Evolutionary conservation across 495 filamentous ascomycete genomes (phyloP).

Genomic region (Penicillium ochrochloron): DNA sequence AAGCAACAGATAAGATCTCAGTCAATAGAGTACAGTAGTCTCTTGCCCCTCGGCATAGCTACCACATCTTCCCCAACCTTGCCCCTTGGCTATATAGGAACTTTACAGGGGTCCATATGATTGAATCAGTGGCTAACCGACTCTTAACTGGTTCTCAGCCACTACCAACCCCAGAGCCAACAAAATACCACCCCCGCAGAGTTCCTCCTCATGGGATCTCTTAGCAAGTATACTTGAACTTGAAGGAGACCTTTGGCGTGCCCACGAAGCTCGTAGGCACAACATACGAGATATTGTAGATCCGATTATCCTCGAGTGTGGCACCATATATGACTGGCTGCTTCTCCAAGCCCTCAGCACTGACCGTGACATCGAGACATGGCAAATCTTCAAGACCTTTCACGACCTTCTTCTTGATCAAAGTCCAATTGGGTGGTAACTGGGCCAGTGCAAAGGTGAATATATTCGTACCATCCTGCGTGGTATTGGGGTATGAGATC

Average conservation of each 20-base stretch:
- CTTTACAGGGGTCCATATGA: neutral
- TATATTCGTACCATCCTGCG: constrained; percentile 33
- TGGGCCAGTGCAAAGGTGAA: constrained; percentile 34
- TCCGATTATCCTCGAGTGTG: constrained; percentile 31
- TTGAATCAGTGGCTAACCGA: neutral
- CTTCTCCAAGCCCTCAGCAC: constrained; percentile 26
- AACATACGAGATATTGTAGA: constrained; percentile 38
- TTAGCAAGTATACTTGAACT: constrained; percentile 34
- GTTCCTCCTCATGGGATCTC: neutral
- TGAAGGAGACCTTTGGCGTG: constrained; percentile 28
- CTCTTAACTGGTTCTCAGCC: neutral
- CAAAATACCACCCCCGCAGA: neutral
- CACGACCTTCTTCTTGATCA: constrained; percentile 28
- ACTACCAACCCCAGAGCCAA: neutral
- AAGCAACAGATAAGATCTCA: neutral
- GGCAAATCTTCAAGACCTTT: constrained; percentile 27
- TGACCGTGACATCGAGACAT: constrained; percentile 29
- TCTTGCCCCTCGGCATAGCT: neutral
- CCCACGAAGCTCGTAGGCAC: constrained; percentile 30
- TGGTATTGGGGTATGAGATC: constrained; percentile 35
- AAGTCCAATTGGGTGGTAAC: constrained; percentile 34
- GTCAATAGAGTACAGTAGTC: neutral
- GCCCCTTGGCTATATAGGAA: neutral
- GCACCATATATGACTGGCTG: constrained; percentile 31
- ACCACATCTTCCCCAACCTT: neutral